Conservation (phyloP, 2,329 filamentous ascomycete genomes). For the Fusarium brevicatenulatum region DNA sequence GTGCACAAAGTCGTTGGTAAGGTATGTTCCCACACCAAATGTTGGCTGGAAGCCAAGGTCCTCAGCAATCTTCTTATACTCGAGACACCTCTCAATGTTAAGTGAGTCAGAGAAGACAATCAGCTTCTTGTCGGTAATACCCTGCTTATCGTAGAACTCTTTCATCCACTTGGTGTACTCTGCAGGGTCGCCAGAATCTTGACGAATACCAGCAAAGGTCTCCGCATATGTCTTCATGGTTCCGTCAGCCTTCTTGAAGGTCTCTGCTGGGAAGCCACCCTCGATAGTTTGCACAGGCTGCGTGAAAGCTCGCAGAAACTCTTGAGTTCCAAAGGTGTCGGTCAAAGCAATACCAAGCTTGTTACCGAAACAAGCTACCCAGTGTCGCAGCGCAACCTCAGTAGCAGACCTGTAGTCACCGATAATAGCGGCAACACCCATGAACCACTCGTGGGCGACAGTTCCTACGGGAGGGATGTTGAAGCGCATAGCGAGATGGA, state of each 20-base stretch:
- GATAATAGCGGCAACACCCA: constrained; percentile 94
- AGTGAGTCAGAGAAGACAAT: constrained; percentile 97
- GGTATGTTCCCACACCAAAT: constrained; percentile 94
- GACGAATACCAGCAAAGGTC: constrained; percentile 83
- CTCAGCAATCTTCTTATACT: constrained; percentile 88
- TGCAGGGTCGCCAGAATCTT: constrained; percentile 88
- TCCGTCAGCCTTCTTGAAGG: constrained; percentile 53
- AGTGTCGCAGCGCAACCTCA: constrained; percentile 84
- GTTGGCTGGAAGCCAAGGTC: constrained; percentile 82
- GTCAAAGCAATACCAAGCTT: constrained; percentile 90
- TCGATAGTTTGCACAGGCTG: constrained; percentile 65
- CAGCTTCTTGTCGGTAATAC: constrained; percentile 82
- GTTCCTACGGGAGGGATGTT: constrained; percentile 87
- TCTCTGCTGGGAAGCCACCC: constrained; percentile 54
- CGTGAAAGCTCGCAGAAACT: constrained; percentile 87
- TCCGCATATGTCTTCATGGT: constrained; percentile 76
- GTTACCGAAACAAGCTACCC: constrained; percentile 89
- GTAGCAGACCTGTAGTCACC: constrained; percentile 87
- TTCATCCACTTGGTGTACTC: constrained; percentile 83
- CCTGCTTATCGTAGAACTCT: constrained; percentile 80
- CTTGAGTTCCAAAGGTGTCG: constrained; percentile 93
- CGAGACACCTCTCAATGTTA: constrained; percentile 87
- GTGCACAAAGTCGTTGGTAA: constrained; percentile 93
- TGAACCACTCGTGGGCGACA: constrained; percentile 97
- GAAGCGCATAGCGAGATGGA: constrained; percentile 96